Percentiles rank a stretch among this genome's conserved stretches.
phyloP scores from a whole-genome alignment of 2,329 filamentous ascomycete genomes.

The Dothiorella sarmentorum region DNA sequence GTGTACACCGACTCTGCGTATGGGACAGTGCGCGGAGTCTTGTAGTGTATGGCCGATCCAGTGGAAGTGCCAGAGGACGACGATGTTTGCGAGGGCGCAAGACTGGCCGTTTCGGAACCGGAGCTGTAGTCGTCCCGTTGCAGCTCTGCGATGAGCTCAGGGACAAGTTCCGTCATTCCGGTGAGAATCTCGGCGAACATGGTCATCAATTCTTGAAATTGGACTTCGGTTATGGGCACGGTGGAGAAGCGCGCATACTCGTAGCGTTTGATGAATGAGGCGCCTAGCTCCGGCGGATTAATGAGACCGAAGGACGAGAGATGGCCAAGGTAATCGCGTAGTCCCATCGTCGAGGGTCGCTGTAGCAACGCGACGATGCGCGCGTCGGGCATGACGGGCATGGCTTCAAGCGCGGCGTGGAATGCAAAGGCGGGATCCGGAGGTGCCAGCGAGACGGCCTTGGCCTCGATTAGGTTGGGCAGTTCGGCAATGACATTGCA shows the following conservation, averaged over 20 bases:
- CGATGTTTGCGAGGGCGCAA: constrained; percentile 29
- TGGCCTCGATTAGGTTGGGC: constrained; percentile 86
- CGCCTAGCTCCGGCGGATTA: constrained; percentile 46
- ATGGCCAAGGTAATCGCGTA: constrained; percentile 75
- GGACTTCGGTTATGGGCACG: constrained; percentile 60
- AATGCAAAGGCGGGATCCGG: constrained; percentile 45
- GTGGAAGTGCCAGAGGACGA: constrained; percentile 25
- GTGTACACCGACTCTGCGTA: constrained; percentile 19
- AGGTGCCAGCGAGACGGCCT: constrained; percentile 81
- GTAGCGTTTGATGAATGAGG: constrained; percentile 69
- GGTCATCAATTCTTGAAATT: constrained; percentile 78
- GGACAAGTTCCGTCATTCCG: constrained; percentile 65
- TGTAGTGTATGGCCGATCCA: constrained; percentile 28
- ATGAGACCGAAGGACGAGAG: constrained; percentile 66
- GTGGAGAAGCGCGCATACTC: constrained; percentile 82
- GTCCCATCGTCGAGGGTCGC: constrained; percentile 64
- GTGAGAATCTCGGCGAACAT: constrained; percentile 78
- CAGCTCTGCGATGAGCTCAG: constrained; percentile 49
- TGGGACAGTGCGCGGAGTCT: constrained; percentile 26
- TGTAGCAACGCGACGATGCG: constrained; percentile 69
- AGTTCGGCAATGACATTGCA: constrained; percentile 76
- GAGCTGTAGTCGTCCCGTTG: constrained; percentile 26
- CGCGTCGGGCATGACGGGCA: constrained; percentile 54
- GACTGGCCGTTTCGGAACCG: constrained; percentile 31
- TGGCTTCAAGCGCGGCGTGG: constrained; percentile 22